Evolutionary conservation across 2,329 filamentous ascomycete species (phyloP).

Genomic region (Colletotrichum lentis): DNA sequence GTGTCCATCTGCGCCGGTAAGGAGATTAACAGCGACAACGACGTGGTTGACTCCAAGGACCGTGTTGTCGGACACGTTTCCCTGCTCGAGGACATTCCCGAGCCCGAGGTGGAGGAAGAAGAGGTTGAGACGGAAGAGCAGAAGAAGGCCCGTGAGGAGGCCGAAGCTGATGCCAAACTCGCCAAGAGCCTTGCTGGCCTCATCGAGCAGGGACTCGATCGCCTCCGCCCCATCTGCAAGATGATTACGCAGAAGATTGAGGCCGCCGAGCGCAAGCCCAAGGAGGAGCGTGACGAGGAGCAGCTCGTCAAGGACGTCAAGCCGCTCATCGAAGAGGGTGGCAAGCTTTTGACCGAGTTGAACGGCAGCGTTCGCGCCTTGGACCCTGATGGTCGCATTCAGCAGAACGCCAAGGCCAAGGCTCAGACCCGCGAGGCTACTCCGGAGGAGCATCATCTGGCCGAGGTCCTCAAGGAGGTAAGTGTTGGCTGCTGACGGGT

Average conservation of each 20-base stretch:
- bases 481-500: slow-evolving; percentile 37
- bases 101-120: slow-evolving; percentile 60
- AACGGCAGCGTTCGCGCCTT: slow-evolving; percentile 87
- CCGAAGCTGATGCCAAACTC: slow-evolving; percentile 75
- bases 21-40: slow-evolving; percentile 74
- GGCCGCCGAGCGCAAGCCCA: slow-evolving; percentile 78
- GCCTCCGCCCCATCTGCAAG: slow-evolving; percentile 84
- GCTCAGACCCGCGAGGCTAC: slow-evolving; percentile 77
- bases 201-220: slow-evolving; percentile 81
- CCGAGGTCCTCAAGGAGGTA: slow-evolving; percentile 82
- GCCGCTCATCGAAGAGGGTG: slow-evolving; percentile 87
- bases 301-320: slow-evolving; percentile 85
- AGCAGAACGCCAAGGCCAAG: slow-evolving; percentile 84
- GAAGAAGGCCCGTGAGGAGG: slow-evolving; percentile 62
- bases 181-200: slow-evolving; percentile 77
- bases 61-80: slow-evolving; percentile 73
- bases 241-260: slow-evolving; percentile 88
- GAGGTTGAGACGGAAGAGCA: slow-evolving; percentile 51
- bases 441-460: slow-evolving; percentile 84
- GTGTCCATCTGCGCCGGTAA: slow-evolving; percentile 70
- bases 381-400: slow-evolving; percentile 87
- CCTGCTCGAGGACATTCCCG: slow-evolving; percentile 66
- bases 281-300: slow-evolving; percentile 91
- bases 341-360: slow-evolving; percentile 82
- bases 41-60: slow-evolving; percentile 75